Percentiles rank a stretch among this genome's conserved stretches.
Evolutionary conservation across 1,284 basidiomycete genomes (phyloP).

Genomic region (Blastosporella zonata): DNA sequence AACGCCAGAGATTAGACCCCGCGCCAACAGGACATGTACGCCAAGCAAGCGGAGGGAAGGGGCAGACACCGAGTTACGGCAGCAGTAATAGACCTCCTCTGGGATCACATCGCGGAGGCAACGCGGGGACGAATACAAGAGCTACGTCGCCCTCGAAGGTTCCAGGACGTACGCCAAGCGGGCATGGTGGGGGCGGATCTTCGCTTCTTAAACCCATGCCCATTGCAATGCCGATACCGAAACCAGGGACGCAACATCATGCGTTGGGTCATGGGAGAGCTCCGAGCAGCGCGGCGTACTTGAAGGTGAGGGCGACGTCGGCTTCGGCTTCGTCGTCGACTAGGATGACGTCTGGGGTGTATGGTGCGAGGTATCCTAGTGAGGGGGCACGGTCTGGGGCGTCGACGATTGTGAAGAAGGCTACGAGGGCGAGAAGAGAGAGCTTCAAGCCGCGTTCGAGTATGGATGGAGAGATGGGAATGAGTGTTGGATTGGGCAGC

Average conservation of each 20-base stretch:
- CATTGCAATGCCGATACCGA: constrained; percentile 44
- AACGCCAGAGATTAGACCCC: constrained; percentile 52
- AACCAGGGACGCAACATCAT: constrained; percentile 46
- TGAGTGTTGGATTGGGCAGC: constrained; percentile 24
- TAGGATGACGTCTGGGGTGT: constrained; percentile 23
- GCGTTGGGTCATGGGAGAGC: constrained; percentile 49
- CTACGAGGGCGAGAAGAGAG: constrained; percentile 53
- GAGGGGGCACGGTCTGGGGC: constrained; percentile 18
- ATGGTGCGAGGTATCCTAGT: constrained; percentile 24
- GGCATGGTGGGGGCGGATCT: constrained; percentile 22
- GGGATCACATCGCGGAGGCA: constrained; percentile 30
- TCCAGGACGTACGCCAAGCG: constrained; percentile 35
- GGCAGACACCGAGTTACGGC: constrained; percentile 17
- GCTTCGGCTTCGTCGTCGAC: constrained; percentile 14
- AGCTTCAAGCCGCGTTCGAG: constrained; percentile 79
- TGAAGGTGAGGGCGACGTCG: no score
- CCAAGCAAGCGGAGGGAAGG: constrained; percentile 20
- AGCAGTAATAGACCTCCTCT: constrained; percentile 34
- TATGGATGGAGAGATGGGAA: constrained; percentile 40
- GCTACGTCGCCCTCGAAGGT: constrained; percentile 47
- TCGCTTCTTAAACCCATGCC: constrained; percentile 34
- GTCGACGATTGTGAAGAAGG: constrained; percentile 38
- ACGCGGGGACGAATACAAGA: constrained; percentile 23
- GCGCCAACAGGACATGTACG: constrained; percentile 20
- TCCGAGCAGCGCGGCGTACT: constrained; percentile 28